Evolutionary conservation across 148 eudicot genomes (phyloP), one percentile per base, ranked within the genome.

Genomic region (Spergularia marina): DNA sequence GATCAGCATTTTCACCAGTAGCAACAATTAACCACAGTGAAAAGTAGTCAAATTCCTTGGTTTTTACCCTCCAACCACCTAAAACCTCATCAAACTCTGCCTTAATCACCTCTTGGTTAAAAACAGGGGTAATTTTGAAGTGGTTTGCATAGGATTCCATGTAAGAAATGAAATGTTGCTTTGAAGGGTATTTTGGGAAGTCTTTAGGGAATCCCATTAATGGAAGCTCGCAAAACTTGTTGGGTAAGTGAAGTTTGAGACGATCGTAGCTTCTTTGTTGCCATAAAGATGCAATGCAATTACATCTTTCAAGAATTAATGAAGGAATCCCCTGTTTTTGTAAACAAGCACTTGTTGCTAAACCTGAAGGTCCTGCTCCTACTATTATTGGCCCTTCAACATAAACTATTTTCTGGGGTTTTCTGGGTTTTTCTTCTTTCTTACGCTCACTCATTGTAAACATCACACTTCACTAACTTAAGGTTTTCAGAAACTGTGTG

Each of bases 211-310:
- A 92, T 15, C 74, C 81, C 57, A 90, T 79, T 34, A 89, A 61
- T 17, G 99, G 99, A 1, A 95, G 94, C 71, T 95, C 78, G 55
- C 99, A 95, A 30, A 90, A 95, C 20, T 92, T 83, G 60, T 83
- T 88, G 1, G 99, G 99, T 1, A 95, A 89, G 59, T 95, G 99
- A 40, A 95, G 94, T 59, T 95, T 95, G 10, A 95, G 84, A 0
- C 99, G 90, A 72, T 95, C 90, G 71, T 95, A 95, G 10, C 94
- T 95, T 49, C 76, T 81, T 17, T 86, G 75, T 58, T 89, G 93
- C 99, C 99, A 95, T 56, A 92, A 80, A n/a, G 99, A 91, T 20
- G 99, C 99, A 68, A 95, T 86, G 72, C 99, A 95, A 25, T 91
- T 82, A 59, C 90, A 81, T 53, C 97, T 81, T 71, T 95, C 99